Evolutionary conservation across 2,329 filamentous ascomycete genomes (phyloP).

Genomic region (Ramularia endophylla): DNA sequence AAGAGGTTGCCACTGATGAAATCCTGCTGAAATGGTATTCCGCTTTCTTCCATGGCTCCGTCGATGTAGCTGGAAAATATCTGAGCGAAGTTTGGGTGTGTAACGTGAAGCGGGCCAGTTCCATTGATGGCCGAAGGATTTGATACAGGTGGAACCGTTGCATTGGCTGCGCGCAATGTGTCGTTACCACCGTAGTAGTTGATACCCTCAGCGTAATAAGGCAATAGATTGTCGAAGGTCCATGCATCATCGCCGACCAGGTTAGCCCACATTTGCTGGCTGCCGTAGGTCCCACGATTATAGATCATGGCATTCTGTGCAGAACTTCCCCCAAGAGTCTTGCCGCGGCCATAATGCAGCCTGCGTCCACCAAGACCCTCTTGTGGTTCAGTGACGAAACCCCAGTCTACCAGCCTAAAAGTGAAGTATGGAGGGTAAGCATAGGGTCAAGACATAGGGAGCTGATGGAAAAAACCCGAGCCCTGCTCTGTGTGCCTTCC

Average conservation of each 20-base stretch:
- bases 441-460: conserved; percentile 3
- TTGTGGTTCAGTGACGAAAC: conserved; percentile 10
- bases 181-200: neutral
- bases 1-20: conserved; percentile 10
- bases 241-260: conserved; percentile 31
- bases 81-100: conserved; percentile 11
- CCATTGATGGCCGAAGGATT: neutral
- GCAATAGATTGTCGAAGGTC: conserved; percentile 25
- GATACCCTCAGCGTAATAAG: conserved; percentile 9
- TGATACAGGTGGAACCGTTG: conserved; percentile 10
- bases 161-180: conserved; percentile 10
- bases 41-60: conserved; percentile 8
- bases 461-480: neutral
- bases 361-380: conserved; percentile 6
- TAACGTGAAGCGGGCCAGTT: conserved; percentile 9
- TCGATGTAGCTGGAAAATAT: conserved; percentile 9
- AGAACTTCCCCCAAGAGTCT: conserved; percentile 24
- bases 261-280: conserved; percentile 33
- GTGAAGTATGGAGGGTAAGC: conserved; percentile 8
- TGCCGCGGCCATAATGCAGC: conserved; percentile 23
- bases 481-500: no score
- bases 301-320: conserved; percentile 26
- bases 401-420: conserved; percentile 12
- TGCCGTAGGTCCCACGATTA: conserved; percentile 26
- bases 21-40: conserved; percentile 10